These are phyloP conservation scores for Carallia brachiata DNA, from an alignment of 345 rosid genomes.

Conservation along the genomic window DNA sequence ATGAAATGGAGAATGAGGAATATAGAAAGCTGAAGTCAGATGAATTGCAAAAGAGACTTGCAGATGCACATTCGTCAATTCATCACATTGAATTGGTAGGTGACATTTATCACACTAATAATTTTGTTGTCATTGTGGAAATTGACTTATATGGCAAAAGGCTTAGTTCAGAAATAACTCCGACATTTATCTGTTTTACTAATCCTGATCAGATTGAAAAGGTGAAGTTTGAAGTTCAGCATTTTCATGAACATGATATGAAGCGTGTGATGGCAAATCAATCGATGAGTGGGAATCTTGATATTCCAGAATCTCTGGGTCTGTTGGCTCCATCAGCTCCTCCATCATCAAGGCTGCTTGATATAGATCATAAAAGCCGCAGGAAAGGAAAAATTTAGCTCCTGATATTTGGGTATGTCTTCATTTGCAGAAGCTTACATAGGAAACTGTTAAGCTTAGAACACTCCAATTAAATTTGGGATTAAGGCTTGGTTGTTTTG, in stretches of 20 bases:
- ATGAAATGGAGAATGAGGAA: constrained; percentile 91
- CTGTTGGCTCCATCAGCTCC: constrained; percentile 44
- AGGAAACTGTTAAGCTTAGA: not conserved
- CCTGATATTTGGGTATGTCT: constrained; percentile 2
- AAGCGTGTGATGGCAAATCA: constrained; percentile 41
- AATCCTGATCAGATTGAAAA: constrained; percentile 54
- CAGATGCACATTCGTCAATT: constrained; percentile 85
- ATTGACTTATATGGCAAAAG: not conserved
- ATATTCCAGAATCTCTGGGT: constrained; percentile 90
- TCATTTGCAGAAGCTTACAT: not conserved
- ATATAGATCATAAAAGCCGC: constrained; percentile 26
- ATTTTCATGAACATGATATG: constrained; percentile 40
- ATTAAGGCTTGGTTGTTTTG: too few species aligned
- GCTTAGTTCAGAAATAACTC: constrained; percentile 1
- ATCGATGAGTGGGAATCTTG: constrained; percentile 57
- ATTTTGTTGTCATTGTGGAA: not conserved
- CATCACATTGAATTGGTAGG: constrained; percentile 80
- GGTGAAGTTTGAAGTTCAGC: constrained; percentile 53
- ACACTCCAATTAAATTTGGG: too few species aligned
- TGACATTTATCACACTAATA: not conserved
- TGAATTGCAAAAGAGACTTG: constrained; percentile 79
- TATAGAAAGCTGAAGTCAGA: constrained; percentile 61
- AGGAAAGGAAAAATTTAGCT: constrained; percentile 25
- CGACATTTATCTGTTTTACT: constrained; percentile 1
- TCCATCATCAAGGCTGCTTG: constrained; percentile 56